Percentiles rank a stretch among this genome's conserved stretches.
These are phyloP conservation scores for Castanea mollissima DNA, from an alignment of 306 rosid species.

Conservation along the genomic window DNA sequence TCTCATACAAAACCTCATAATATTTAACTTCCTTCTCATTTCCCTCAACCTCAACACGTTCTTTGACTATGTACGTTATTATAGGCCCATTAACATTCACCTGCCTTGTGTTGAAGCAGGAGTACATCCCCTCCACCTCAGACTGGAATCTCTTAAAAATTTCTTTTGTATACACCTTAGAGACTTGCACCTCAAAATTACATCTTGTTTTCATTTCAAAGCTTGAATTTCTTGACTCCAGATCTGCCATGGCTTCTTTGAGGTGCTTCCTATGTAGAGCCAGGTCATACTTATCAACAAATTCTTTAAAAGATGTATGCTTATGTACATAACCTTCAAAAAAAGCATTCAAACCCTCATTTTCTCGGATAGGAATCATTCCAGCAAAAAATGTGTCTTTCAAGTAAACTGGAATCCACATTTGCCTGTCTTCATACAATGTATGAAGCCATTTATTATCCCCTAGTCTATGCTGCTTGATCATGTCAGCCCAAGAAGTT, in stretches of 20 bases:
- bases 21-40: constrained; percentile 50
- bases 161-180: constrained; percentile 58
- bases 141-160: constrained; percentile 55
- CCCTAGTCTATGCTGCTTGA: constrained; percentile 46
- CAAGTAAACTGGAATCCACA: constrained; percentile 73
- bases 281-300: constrained; percentile 72
- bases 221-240: constrained; percentile 46
- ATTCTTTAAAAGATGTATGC: constrained; percentile 72
- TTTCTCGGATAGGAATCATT: constrained; percentile 50
- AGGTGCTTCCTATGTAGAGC: constrained; percentile 65
- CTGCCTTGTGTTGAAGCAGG: constrained; percentile 75
- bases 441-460: constrained; percentile 67
- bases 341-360: constrained; percentile 47
- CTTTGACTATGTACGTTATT: constrained; percentile 64
- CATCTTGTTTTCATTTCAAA: constrained; percentile 51
- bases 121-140: constrained; percentile 74
- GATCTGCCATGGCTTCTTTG: constrained; percentile 56
- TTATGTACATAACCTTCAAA: constrained; percentile 78
- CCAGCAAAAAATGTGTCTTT: constrained; percentile 68
- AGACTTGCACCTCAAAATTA: constrained; percentile 59
- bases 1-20: constrained; percentile 62
- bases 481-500: constrained; percentile 63
- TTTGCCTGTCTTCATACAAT: constrained; percentile 50
- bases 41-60: constrained; percentile 57
- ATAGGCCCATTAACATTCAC: constrained; percentile 61